phyloP scores from a whole-genome alignment of 73 alveolate species.

The Effrenium voratum region DNA sequence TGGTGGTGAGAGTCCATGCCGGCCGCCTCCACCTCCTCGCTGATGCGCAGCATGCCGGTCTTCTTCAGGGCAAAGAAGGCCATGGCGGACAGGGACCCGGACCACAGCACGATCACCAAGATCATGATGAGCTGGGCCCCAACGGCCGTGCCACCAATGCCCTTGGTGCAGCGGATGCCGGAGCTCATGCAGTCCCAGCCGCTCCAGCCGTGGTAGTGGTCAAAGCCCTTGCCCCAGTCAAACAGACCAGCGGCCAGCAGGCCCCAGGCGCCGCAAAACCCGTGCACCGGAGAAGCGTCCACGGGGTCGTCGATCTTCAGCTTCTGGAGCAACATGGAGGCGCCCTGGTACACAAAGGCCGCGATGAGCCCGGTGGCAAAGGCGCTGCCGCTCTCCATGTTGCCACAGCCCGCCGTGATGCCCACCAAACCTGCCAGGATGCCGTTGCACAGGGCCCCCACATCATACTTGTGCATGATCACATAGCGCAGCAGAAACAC shows the following conservation, averaged over 20 bases:
- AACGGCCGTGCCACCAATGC: not conserved
- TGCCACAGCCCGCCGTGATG: slow-evolving; percentile 96
- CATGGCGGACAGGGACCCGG: not conserved
- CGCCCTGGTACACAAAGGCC: slow-evolving; percentile 94
- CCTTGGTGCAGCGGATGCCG: not conserved
- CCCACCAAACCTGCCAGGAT: slow-evolving; percentile 97
- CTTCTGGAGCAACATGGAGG: slow-evolving; percentile 95
- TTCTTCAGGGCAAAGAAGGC: slow-evolving; percentile 22
- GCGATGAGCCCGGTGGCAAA: slow-evolving; percentile 95
- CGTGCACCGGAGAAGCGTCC: slow-evolving; percentile 96
- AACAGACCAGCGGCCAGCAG: slow-evolving; percentile 95
- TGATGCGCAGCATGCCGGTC: slow-evolving; percentile 21
- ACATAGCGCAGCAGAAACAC: slow-evolving; percentile 58
- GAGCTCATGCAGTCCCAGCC: slow-evolving; percentile 5
- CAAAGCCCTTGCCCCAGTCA: slow-evolving; percentile 96
- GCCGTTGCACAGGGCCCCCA: slow-evolving; percentile 96
- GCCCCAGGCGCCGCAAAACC: slow-evolving; percentile 96
- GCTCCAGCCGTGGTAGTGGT: slow-evolving; percentile 57
- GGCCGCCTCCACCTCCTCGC: slow-evolving; percentile 25
- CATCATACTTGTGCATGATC: slow-evolving; percentile 67
- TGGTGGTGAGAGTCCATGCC: slow-evolving; percentile 38
- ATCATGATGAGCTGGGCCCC: not conserved
- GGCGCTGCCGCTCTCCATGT: slow-evolving; percentile 96
- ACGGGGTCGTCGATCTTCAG: slow-evolving; percentile 97
- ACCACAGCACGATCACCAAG: slow-evolving; percentile 6